Evolutionary conservation across 2,329 filamentous ascomycete species (phyloP).

Genomic region (Pestalotiopsis fici): DNA sequence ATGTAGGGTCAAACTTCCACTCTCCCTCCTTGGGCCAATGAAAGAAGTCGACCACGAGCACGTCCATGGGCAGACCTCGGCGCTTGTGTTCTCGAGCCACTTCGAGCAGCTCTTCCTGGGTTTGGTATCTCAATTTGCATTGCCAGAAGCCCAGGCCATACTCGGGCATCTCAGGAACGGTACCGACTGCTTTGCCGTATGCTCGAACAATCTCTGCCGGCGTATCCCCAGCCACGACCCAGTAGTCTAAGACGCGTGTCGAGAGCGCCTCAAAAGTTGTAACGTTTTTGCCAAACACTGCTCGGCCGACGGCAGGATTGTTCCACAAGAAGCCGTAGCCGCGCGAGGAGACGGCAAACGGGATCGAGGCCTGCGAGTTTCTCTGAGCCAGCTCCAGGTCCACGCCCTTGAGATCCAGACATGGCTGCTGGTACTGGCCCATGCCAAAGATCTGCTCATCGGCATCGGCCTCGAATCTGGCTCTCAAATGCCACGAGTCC

Average conservation of each 20-base stretch:
- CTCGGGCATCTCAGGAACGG: constrained; percentile 67
- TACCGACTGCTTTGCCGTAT: constrained; percentile 58
- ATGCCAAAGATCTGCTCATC: constrained; percentile 66
- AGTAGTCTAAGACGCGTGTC: constrained; percentile 62
- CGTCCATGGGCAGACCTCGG: constrained; percentile 58
- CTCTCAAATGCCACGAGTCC: constrained; percentile 51
- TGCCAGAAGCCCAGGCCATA: constrained; percentile 71
- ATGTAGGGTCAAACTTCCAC: constrained; percentile 65
- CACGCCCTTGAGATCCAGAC: constrained; percentile 61
- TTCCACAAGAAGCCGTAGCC: constrained; percentile 70
- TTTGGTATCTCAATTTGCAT: constrained; percentile 66
- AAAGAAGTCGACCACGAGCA: constrained; percentile 69
- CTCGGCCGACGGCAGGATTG: constrained; percentile 62
- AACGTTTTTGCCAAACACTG: constrained; percentile 60
- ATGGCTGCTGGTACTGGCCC: constrained; percentile 69
- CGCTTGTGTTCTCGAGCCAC: constrained; percentile 61
- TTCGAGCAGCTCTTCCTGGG: constrained; percentile 61
- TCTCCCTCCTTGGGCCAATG: constrained; percentile 69
- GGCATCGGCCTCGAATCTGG: constrained; percentile 55
- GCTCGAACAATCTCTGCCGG: constrained; percentile 57
- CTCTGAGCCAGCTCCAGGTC: constrained; percentile 67
- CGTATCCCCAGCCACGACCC: constrained; percentile 59
- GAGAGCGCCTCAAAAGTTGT: constrained; percentile 63
- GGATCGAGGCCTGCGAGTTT: constrained; percentile 67
- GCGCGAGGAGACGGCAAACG: constrained; percentile 59